These are phyloP conservation scores for Corynascus novoguineensis DNA, from an alignment of 495 filamentous ascomycete species.

Conservation along the genomic window DNA sequence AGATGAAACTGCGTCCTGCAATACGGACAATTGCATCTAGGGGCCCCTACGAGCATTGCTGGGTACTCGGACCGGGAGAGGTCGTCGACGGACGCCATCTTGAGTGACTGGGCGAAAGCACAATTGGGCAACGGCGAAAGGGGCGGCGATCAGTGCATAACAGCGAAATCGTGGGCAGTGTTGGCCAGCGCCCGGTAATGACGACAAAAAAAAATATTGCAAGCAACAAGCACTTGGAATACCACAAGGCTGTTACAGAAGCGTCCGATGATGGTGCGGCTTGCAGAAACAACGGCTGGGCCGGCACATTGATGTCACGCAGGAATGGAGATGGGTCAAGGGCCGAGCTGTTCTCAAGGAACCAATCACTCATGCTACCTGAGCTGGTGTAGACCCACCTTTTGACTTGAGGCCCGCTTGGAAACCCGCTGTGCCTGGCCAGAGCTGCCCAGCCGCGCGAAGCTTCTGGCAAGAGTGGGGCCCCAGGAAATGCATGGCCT, in stretches of 20 bases:
- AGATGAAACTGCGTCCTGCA: conserved; percentile 3
- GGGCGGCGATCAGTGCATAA: conserved; percentile 25
- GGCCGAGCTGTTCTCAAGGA: not conserved
- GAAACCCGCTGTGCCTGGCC: not conserved
- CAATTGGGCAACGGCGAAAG: conserved; percentile 10
- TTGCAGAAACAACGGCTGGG: conserved; percentile 10
- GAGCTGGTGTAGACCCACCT: not conserved
- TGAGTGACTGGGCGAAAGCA: not conserved
- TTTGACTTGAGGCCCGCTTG: not conserved
- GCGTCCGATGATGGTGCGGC: conserved; percentile 8
- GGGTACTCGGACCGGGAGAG: conserved; percentile 92
- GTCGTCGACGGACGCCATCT: conserved; percentile 51
- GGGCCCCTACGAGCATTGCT: conserved; percentile 76
- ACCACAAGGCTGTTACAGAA: conserved; percentile 4
- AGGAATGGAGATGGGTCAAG: conserved; percentile 12
- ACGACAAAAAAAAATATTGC: conserved; percentile 1
- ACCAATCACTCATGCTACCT: conserved; percentile 3
- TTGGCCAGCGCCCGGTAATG: conserved; percentile 5
- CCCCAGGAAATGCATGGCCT: too few species aligned
- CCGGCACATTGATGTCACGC: conserved; percentile 27
- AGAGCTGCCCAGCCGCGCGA: too few species aligned
- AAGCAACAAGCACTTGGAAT: conserved; percentile 6
- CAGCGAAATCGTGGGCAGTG: conserved; percentile 11
- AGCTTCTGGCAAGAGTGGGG: too few species aligned
- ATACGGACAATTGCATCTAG: too few species aligned